Evolutionary conservation across 192 early-diverging fungal genomes (phyloP).

Genomic region (Geranomyces michiganensis): DNA sequence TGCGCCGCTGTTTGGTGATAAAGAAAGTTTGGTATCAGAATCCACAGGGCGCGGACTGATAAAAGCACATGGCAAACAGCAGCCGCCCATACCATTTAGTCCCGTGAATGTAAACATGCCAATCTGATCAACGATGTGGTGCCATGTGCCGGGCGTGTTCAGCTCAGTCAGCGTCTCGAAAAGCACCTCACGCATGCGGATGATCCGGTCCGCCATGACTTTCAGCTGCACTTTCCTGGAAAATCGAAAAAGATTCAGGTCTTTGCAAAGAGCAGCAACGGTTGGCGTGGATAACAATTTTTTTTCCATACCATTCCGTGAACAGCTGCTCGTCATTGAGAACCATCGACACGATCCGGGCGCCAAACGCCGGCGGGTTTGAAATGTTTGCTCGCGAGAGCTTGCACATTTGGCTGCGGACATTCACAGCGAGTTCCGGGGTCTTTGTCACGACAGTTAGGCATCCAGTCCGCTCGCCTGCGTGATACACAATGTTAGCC

Average conservation of each 20-base stretch:
- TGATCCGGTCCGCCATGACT: constrained; percentile 89
- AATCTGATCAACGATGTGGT: constrained; percentile 94
- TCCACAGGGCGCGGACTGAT: background rate
- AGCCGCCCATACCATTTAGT: constrained; percentile 63
- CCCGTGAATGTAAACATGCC: constrained; percentile 99
- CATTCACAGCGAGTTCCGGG: constrained; percentile 54
- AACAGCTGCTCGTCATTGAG: constrained; percentile 81
- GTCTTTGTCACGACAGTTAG: constrained; percentile 73
- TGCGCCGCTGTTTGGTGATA: constrained; percentile 53
- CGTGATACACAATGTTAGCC: background rate
- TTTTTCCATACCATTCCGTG: constrained; percentile 78
- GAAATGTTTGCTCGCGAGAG: constrained; percentile 85
- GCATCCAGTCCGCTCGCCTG: constrained; percentile 85
- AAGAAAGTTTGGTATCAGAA: background rate
- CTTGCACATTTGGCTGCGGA: constrained; percentile 83
- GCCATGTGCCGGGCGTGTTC: constrained; percentile 91
- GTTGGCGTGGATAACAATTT: background rate
- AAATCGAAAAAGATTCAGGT: no score
- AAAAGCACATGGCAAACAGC: background rate
- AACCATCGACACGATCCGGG: constrained; percentile 81
- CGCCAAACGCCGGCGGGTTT: constrained; percentile 88
- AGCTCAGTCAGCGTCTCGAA: constrained; percentile 67
- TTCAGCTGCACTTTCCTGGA: constrained; percentile 30
- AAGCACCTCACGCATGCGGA: constrained; percentile 79
- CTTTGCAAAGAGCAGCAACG: background rate